These are phyloP conservation scores for Tetragonia tetragonoides DNA, from an alignment of 148 eudicot species.

Conservation along the genomic window DNA sequence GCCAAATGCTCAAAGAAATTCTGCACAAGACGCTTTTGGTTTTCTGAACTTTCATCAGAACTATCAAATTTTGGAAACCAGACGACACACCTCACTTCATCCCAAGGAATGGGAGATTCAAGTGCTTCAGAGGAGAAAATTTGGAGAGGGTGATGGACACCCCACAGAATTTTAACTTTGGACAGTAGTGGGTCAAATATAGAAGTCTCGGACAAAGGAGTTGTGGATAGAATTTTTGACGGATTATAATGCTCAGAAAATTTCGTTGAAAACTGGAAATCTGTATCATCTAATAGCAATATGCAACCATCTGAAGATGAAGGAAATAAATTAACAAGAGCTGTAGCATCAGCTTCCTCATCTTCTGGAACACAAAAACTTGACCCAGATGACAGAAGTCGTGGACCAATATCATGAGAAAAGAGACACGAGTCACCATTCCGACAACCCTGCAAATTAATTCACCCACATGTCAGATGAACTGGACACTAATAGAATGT, in stretches of 20 bases:
- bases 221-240: constrained; percentile 58
- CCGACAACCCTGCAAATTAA: constrained; percentile 78
- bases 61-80: constrained; percentile 65
- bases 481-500: not conserved
- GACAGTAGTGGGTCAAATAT: constrained; percentile 37
- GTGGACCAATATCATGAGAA: constrained; percentile 53
- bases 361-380: constrained; percentile 55
- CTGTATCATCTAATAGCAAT: constrained; percentile 62
- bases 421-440: constrained; percentile 68
- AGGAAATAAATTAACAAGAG: constrained; percentile 51
- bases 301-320: constrained; percentile 38
- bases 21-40: constrained; percentile 43
- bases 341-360: constrained; percentile 37
- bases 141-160: constrained; percentile 42
- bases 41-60: constrained; percentile 39
- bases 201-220: constrained; percentile 38
- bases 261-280: constrained; percentile 52
- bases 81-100: constrained; percentile 53
- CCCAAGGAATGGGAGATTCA: constrained; percentile 60
- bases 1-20: constrained; percentile 64
- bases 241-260: constrained; percentile 50
- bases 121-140: constrained; percentile 38
- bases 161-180: constrained; percentile 48
- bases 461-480: constrained; percentile 8
- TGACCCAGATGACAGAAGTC: constrained; percentile 28